These are phyloP conservation scores for Boletellus dicymbophilus DNA, from an alignment of 1,284 basidiomycete species.

Conservation along the genomic window DNA sequence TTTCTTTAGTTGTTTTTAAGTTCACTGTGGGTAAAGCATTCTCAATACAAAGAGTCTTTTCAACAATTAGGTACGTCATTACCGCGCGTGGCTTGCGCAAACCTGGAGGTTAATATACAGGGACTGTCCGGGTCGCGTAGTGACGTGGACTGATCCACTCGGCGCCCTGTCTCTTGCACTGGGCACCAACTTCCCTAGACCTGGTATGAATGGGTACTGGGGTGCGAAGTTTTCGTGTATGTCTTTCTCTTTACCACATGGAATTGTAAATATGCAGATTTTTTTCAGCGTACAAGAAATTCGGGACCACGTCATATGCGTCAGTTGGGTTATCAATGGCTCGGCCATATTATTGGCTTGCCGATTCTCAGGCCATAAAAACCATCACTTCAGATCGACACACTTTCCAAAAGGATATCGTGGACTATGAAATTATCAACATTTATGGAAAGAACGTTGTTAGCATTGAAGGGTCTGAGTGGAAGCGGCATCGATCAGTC, in stretches of 20 bases:
- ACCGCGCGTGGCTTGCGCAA: too few species aligned
- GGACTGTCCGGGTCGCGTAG: conserved; percentile 19
- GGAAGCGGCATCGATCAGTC: conserved; percentile 29
- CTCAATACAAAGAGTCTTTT: conserved; percentile 16
- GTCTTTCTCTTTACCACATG: conserved; percentile 3
- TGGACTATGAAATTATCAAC: conserved; percentile 19
- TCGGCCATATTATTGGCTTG: conserved; percentile 38
- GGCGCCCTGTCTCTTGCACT: conserved; percentile 23
- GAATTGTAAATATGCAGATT: background rate
- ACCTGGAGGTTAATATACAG: conserved; percentile 11
- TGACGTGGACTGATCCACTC: conserved; percentile 37
- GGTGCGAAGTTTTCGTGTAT: conserved; percentile 37
- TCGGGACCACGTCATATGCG: conserved; percentile 39
- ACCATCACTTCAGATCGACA: conserved; percentile 31
- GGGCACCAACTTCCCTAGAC: conserved; percentile 35
- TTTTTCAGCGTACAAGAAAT: conserved; percentile 37
- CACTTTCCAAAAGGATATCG: conserved; percentile 39
- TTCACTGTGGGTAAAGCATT: conserved; percentile 11
- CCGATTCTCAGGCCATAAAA: conserved; percentile 44
- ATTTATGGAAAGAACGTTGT: conserved; percentile 24
- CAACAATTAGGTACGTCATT: conserved; percentile 25
- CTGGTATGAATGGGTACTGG: conserved; percentile 34
- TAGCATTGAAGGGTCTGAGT: conserved; percentile 18
- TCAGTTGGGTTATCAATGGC: conserved; percentile 33
- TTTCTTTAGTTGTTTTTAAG: conserved; percentile 11